Evolutionary conservation across 257 asterid genomes (phyloP).

Genomic region (Salvia hispanica): DNA sequence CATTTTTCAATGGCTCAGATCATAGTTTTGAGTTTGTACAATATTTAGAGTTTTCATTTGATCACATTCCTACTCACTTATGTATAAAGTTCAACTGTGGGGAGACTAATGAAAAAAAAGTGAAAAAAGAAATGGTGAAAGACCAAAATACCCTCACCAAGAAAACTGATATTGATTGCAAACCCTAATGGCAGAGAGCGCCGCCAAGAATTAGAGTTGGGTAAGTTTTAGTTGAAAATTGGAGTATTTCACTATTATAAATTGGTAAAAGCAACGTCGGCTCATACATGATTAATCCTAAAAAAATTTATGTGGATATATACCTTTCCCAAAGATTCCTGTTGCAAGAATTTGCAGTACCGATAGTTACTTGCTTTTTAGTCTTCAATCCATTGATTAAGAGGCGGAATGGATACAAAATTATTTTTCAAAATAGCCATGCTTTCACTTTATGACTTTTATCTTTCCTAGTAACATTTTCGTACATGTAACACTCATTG

Average conservation of each 20-base stretch:
- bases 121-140: too few relatives aligned
- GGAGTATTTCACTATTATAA: neutral
- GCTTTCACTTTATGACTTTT: constrained; percentile 46
- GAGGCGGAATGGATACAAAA: constrained; percentile 34
- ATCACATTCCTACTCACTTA: too few relatives aligned
- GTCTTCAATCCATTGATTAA: constrained; percentile 7
- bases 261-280: neutral
- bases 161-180: neutral
- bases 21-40: too few relatives aligned
- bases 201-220: neutral
- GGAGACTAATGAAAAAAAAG: too few relatives aligned
- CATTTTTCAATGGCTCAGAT: too few relatives aligned
- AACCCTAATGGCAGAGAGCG: neutral
- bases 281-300: constrained; percentile 13
- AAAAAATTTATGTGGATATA: neutral
- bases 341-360: constrained; percentile 20
- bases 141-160: neutral
- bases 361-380: neutral
- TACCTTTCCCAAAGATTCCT: constrained; percentile 28
- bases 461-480: constrained; percentile 31
- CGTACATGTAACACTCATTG: constrained; percentile 37
- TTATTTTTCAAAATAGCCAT: constrained; percentile 36
- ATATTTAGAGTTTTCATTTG: too few relatives aligned
- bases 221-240: neutral
- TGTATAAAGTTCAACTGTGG: too few relatives aligned